Conservation (phyloP, 352 stramenopile species). For the Phytophthora lateralis region DNA sequence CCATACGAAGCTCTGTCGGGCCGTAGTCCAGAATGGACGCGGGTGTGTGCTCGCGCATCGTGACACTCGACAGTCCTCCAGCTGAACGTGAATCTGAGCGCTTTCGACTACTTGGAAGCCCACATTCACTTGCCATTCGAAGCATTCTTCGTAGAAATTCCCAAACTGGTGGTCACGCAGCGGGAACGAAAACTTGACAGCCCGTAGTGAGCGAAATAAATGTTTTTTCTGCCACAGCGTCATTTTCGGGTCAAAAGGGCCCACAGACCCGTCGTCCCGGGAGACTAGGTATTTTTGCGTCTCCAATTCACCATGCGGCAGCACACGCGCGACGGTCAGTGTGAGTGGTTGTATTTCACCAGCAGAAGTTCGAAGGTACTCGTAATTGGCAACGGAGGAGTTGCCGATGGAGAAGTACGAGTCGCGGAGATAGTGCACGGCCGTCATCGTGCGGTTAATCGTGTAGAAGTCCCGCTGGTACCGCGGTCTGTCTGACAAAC, state of each 20-base stretch:
- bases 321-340: conserved; percentile 42
- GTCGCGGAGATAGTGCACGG: conserved; percentile 69
- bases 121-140: conserved; percentile 79
- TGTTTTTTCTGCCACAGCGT: conserved; percentile 40
- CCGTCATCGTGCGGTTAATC: conserved; percentile 71
- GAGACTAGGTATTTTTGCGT: conserved; percentile 55
- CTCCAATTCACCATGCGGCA: conserved; percentile 38
- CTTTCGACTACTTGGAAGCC: conserved; percentile 52
- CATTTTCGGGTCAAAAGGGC: conserved; percentile 63
- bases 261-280: conserved; percentile 38
- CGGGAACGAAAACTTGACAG: conserved; percentile 56
- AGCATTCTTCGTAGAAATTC: conserved; percentile 83
- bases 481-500: conserved; percentile 37
- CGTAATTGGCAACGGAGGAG: conserved; percentile 81
- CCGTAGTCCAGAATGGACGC: conserved; percentile 56
- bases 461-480: conserved; percentile 77
- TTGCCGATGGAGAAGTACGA: conserved; percentile 81
- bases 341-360: conserved; percentile 43
- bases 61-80: conserved; percentile 68
- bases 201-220: conserved; percentile 54
- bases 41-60: conserved; percentile 46
- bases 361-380: conserved; percentile 46
- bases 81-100: conserved; percentile 50
- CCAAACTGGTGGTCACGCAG: conserved; percentile 79
- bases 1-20: conserved; percentile 75